Conservation (phyloP, 2,329 filamentous ascomycete genomes). For the Sporothrix variecibatus region DNA sequence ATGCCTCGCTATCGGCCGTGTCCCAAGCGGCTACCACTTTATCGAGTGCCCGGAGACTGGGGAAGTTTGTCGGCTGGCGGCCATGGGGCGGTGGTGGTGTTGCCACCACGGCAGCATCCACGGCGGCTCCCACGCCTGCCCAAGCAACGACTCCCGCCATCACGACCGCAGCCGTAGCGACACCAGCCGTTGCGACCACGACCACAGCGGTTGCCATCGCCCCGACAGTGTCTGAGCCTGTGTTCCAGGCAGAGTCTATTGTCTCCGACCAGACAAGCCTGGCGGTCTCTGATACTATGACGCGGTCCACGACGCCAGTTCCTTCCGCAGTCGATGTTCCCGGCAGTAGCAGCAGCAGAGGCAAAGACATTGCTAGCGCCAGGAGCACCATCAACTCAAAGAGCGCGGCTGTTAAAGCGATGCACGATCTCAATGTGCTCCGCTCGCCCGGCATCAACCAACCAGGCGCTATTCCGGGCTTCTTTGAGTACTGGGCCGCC, state of each 20-base stretch:
- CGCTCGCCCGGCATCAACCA: constrained; percentile 77
- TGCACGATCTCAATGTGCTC: constrained; percentile 41
- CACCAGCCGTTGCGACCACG: not conserved
- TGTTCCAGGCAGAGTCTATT: not conserved
- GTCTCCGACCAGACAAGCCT: not conserved
- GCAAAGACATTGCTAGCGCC: not conserved
- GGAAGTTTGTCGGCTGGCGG: constrained; percentile 40
- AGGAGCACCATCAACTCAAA: not conserved
- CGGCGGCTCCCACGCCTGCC: not conserved
- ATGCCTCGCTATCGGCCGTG: constrained; percentile 27
- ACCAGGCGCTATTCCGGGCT: constrained; percentile 70
- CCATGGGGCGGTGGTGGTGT: constrained; percentile 44
- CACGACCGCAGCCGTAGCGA: not conserved
- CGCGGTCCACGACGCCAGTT: not conserved
- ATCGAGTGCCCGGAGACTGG: constrained; percentile 25
- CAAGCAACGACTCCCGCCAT: not conserved
- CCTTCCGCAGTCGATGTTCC: not conserved
- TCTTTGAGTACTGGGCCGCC: constrained; percentile 58
- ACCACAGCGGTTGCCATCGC: not conserved
- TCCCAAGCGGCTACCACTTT: constrained; percentile 14
- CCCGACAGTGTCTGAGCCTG: not conserved
- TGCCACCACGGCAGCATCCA: not conserved
- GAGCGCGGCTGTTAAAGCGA: constrained; percentile 24
- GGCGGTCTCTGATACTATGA: not conserved
- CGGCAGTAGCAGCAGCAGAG: not conserved